Base-by-base conservation (phyloP, 2,329 filamentous ascomycete genomes). In the Paecilomyces niveus region DNA sequence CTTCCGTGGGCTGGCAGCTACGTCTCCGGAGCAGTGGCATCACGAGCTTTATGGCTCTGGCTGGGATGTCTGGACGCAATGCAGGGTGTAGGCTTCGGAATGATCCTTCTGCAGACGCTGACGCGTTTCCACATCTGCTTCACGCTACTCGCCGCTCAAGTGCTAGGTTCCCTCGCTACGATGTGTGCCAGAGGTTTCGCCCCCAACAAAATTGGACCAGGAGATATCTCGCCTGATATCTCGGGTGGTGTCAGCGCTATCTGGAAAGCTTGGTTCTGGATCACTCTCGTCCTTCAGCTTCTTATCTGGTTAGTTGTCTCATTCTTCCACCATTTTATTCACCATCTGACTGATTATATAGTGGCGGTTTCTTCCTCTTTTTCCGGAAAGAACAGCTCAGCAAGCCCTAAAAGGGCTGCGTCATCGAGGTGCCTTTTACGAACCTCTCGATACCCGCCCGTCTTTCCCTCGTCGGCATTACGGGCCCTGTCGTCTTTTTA, bases 31-130 rank as follows among this genome's bases (percentile, higher is more conserved):
- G 83, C 85, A 0, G 68, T 88, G 0, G 71, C 84, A 8, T 82
- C 83, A 1, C 77, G 85, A 50, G 74, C 77, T 57, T 71, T 88
- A 3, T 88, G 86, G 85, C 77, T 88, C 10, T 89, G 85, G 85
- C 80, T 89, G 0, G 86, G 86, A 49, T 79, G 87, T 3, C 75
- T 88, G 9, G 86, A 89, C 64, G 79, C 83, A 9, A 73, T 88
- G 6, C 86, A 89, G 68, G 84, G 85, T 45, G 81, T 88, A 1
- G 86, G 86, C 1, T 82, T 88, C 57, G 86, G 86, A 57, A 88
- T 88, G 85, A 83, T 88, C 55, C 75, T 89, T 3, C 72, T 88
- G 50, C 84, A 86, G 67, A 88, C 85, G 0, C 71, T 87, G 63
- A 88, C 85, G 1, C 76, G 86, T 21, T 80, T 86, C 68, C 86